Percentiles rank a stretch among this genome's conserved stretches.
Evolutionary conservation across 2,329 filamentous ascomycete genomes (phyloP).

Genomic region (Paraphaeosphaeria minitans): DNA sequence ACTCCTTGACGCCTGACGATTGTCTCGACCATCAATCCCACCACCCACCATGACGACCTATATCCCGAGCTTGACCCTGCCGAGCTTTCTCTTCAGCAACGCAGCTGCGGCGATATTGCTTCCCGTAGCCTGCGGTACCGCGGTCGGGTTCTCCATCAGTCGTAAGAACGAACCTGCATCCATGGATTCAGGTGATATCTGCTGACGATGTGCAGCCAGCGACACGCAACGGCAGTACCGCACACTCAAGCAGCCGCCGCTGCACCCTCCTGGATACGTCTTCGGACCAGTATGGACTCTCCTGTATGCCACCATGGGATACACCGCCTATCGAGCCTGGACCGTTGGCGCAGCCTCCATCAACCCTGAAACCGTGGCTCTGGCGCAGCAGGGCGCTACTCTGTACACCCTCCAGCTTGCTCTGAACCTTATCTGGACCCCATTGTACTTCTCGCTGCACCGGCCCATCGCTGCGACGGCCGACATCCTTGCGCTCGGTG

Average conservation of each 20-base stretch:
- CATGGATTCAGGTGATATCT: not conserved
- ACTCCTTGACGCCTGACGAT: no score
- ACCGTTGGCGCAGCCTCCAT: constrained; percentile 64
- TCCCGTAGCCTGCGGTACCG: constrained; percentile 72
- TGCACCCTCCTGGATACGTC: constrained; percentile 60
- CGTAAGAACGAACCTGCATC: constrained; percentile 51
- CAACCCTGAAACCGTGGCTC: constrained; percentile 52
- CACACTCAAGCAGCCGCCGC: constrained; percentile 68
- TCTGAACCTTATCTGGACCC: constrained; percentile 88
- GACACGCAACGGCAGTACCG: constrained; percentile 63
- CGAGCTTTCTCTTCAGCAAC: constrained; percentile 70
- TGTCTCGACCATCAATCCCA: no score
- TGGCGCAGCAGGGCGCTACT: constrained; percentile 71
- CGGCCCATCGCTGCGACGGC: constrained; percentile 75
- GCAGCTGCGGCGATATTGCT: constrained; percentile 77
- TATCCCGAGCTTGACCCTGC: constrained; percentile 77
- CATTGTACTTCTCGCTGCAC: constrained; percentile 82
- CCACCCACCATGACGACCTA: constrained; percentile 73
- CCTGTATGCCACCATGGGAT: constrained; percentile 77
- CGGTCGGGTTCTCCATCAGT: constrained; percentile 69
- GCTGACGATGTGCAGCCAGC: not conserved
- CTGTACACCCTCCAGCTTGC: constrained; percentile 86
- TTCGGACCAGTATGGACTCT: constrained; percentile 64
- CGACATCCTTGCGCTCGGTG: constrained; percentile 75
- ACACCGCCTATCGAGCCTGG: constrained; percentile 80